Percentiles rank a stretch among this genome's conserved stretches.
Evolutionary conservation across 2,329 filamentous ascomycete genomes (phyloP).

Genomic region (Grosmannia huntii): DNA sequence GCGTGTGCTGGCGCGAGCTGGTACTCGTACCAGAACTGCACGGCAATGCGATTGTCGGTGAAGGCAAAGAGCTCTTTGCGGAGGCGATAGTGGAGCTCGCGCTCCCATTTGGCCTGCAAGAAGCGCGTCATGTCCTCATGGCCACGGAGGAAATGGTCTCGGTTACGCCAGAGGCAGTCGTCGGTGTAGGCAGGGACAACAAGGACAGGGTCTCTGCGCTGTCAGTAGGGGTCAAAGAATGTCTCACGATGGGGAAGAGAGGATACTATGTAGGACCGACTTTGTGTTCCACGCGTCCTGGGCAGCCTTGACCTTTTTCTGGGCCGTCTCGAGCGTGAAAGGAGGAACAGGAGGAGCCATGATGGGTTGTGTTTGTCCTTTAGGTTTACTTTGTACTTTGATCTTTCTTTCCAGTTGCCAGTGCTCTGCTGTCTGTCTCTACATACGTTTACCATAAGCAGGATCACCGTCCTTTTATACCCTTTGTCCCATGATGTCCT

Average conservation of each 20-base stretch:
- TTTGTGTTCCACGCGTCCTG: slow-evolving; percentile 74
- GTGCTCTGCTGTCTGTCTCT: neutral
- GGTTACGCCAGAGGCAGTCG: slow-evolving; percentile 71
- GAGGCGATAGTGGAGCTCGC: slow-evolving; percentile 58
- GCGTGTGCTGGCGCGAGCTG: slow-evolving; percentile 33
- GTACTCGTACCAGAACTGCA: slow-evolving; percentile 87
- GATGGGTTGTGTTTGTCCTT: neutral
- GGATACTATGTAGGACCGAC: slow-evolving; percentile 37
- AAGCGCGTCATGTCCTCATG: slow-evolving; percentile 56
- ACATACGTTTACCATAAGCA: neutral
- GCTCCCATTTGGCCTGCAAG: slow-evolving; percentile 59
- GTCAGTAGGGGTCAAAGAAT: neutral
- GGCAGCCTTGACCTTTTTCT: slow-evolving; percentile 67
- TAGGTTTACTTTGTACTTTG: no score
- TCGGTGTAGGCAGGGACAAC: slow-evolving; percentile 64
- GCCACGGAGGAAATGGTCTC: slow-evolving; percentile 55
- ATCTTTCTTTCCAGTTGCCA: neutral
- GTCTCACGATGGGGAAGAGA: no score
- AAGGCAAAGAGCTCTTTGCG: slow-evolving; percentile 80
- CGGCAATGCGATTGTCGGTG: slow-evolving; percentile 59
- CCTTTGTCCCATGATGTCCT: neutral
- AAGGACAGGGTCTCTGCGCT: slow-evolving; percentile 43
- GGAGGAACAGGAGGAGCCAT: slow-evolving; percentile 19
- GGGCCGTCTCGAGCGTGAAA: slow-evolving; percentile 60
- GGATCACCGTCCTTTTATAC: neutral